phyloP scores from a whole-genome alignment of 208 protist genomes.

The Wallacemonas rigidus region DNA sequence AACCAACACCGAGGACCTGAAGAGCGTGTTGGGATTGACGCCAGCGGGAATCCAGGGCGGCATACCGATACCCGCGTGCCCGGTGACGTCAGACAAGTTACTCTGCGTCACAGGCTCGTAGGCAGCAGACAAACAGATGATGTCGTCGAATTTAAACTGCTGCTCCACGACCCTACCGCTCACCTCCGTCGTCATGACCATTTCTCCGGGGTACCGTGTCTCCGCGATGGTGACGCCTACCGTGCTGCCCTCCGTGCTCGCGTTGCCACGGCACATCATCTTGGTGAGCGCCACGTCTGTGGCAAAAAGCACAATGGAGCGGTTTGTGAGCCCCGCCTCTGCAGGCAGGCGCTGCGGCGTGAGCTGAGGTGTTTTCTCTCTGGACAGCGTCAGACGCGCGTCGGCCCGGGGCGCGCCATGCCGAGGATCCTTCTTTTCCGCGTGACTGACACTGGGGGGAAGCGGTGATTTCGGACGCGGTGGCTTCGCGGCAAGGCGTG shows the following conservation, averaged over 20 bases:
- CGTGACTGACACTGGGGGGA: too few relatives aligned
- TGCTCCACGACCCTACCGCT: not conserved
- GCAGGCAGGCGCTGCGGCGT: slow-evolving; percentile 15
- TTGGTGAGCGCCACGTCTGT: slow-evolving; percentile 8
- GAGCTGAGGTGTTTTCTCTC: not conserved
- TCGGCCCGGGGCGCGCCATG: too few relatives aligned
- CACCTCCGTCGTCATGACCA: not conserved
- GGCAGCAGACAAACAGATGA: slow-evolving; percentile 18
- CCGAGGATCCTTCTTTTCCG: too few relatives aligned
- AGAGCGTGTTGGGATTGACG: slow-evolving; percentile 18
- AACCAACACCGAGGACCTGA: slow-evolving; percentile 18
- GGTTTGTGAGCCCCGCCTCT: slow-evolving; percentile 12
- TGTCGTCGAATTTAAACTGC: slow-evolving; percentile 29
- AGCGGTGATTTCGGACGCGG: too few relatives aligned
- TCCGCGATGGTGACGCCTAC: slow-evolving; percentile 5
- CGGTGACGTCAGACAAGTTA: not conserved
- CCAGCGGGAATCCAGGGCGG: slow-evolving; percentile 3
- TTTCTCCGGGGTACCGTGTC: not conserved
- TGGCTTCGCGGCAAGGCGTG: too few relatives aligned
- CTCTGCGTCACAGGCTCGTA: not conserved
- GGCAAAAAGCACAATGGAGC: slow-evolving; percentile 8
- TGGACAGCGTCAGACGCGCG: too few relatives aligned
- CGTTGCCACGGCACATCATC: not conserved
- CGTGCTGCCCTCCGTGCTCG: not conserved
- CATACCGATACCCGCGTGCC: not conserved